These are phyloP conservation scores for Anthostomella pinea DNA, from an alignment of 2,329 filamentous ascomycete species.

Conservation along the genomic window DNA sequence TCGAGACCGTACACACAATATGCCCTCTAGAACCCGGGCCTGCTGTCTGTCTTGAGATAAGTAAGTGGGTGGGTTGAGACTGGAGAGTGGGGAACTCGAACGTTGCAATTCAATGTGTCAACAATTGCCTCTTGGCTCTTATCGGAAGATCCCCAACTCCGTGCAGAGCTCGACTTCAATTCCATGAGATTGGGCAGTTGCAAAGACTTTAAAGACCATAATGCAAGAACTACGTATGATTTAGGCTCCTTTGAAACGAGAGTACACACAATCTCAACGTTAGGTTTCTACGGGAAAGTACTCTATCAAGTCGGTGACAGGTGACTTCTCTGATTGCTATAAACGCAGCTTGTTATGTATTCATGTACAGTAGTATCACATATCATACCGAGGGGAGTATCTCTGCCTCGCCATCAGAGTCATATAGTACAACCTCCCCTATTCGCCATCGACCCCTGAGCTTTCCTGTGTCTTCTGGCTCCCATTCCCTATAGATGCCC, in stretches of 20 bases:
- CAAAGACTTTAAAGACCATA: too few relatives aligned
- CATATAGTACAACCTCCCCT: not conserved
- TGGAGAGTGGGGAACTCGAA: not conserved
- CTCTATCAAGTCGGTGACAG: too few relatives aligned
- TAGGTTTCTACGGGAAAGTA: too few relatives aligned
- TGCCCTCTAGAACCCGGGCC: not conserved
- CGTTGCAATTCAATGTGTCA: not conserved
- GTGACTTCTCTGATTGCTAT: too few relatives aligned
- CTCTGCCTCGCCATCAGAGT: not conserved
- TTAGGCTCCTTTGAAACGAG: too few relatives aligned
- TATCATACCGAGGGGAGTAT: slow-evolving; percentile 18
- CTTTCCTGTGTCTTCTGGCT: too few relatives aligned
- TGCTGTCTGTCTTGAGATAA: not conserved
- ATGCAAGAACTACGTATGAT: too few relatives aligned
- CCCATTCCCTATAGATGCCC: too few relatives aligned
- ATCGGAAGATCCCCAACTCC: slow-evolving; percentile 15
- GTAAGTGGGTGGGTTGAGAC: not conserved
- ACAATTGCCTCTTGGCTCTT: slow-evolving; percentile 12
- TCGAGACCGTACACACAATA: not conserved
- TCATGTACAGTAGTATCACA: slow-evolving; percentile 16
- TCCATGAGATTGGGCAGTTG: too few relatives aligned
- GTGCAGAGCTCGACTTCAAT: too few relatives aligned
- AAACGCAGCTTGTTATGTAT: slow-evolving; percentile 2
- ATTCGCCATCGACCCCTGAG: too few relatives aligned
- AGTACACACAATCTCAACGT: too few relatives aligned